These are phyloP conservation scores for Cyberlindnera samutprakarnensis DNA, from an alignment of 805 yeast genomes.

Conservation along the genomic window DNA sequence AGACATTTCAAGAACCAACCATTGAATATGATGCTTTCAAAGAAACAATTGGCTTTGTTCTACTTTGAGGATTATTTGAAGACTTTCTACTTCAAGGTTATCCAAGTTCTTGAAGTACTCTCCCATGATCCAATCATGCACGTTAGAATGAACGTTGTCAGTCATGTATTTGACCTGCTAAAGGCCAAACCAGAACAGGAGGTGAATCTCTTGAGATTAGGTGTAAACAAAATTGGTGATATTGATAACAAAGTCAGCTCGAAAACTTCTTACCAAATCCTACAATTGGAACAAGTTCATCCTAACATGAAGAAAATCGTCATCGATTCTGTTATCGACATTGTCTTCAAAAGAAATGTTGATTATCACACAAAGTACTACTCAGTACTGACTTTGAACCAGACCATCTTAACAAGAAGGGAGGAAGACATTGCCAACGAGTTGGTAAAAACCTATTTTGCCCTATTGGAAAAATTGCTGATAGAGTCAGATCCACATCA, in stretches of 20 bases:
- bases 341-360: slow-evolving; percentile 61
- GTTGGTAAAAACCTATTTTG: slow-evolving; percentile 77
- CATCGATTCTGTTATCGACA: slow-evolving; percentile 73
- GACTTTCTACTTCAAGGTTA: slow-evolving; percentile 61
- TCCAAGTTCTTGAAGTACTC: slow-evolving; percentile 69
- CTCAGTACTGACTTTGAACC: slow-evolving; percentile 82
- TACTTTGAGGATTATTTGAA: slow-evolving; percentile 90
- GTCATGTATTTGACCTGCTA: slow-evolving; percentile 72
- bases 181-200: slow-evolving; percentile 94
- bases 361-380: slow-evolving; percentile 89
- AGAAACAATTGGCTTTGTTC: slow-evolving; percentile 58
- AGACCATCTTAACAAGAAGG: slow-evolving; percentile 74
- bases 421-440: slow-evolving; percentile 80
- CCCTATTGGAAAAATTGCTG: slow-evolving; percentile 76
- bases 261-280: slow-evolving; percentile 72
- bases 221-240: slow-evolving; percentile 93
- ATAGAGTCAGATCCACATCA: slow-evolving; percentile 52
- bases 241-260: slow-evolving; percentile 85
- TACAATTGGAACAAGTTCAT: slow-evolving; percentile 80
- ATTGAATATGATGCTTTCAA: slow-evolving; percentile 35
- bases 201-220: slow-evolving; percentile 77
- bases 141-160: slow-evolving; percentile 70
- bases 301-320: slow-evolving; percentile 91
- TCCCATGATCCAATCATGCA: slow-evolving; percentile 89
- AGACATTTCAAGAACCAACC: slow-evolving; percentile 71